Conservation (phyloP, 176 grass and related monocot genomes). For the Eragrostis nindensis region DNA sequence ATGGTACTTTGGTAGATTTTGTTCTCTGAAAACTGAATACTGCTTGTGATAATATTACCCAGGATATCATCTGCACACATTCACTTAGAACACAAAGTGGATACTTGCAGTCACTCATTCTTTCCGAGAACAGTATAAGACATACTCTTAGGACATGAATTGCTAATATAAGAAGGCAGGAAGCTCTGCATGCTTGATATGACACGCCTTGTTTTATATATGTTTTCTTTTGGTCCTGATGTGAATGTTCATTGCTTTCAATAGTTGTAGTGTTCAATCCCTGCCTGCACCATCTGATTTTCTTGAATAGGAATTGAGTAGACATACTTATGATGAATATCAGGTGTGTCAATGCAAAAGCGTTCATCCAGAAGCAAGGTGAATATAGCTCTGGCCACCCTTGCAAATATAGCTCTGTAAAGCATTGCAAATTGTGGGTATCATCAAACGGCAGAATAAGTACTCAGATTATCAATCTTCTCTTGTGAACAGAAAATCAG, state of each 20-base stretch:
- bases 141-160: conserved; percentile 52
- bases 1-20: conserved; percentile 59
- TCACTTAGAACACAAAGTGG: conserved; percentile 54
- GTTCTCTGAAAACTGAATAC: conserved; percentile 62
- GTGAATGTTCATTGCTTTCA: conserved; percentile 38
- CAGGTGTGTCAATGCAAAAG: conserved; percentile 60
- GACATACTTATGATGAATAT: conserved; percentile 55
- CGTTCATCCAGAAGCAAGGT: conserved; percentile 68
- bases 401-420: conserved; percentile 58
- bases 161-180: conserved; percentile 67
- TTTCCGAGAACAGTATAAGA: conserved; percentile 44
- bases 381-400: conserved; percentile 69
- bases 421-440: conserved; percentile 16
- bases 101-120: conserved; percentile 49
- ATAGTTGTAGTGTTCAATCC: conserved; percentile 27
- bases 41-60: conserved; percentile 63
- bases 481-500: not conserved
- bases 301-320: conserved; percentile 59
- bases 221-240: conserved; percentile 45
- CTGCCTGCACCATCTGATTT: conserved; percentile 50
- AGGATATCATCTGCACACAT: conserved; percentile 66
- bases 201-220: conserved; percentile 42
- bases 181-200: conserved; percentile 73
- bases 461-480: not conserved
- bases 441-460: conserved; percentile 18